A percentile compares a stretch with the other conserved stretches of the same genome.
phyloP scores from a whole-genome alignment of 1,284 basidiomycete genomes.

The Prillingera fragicola region DNA sequence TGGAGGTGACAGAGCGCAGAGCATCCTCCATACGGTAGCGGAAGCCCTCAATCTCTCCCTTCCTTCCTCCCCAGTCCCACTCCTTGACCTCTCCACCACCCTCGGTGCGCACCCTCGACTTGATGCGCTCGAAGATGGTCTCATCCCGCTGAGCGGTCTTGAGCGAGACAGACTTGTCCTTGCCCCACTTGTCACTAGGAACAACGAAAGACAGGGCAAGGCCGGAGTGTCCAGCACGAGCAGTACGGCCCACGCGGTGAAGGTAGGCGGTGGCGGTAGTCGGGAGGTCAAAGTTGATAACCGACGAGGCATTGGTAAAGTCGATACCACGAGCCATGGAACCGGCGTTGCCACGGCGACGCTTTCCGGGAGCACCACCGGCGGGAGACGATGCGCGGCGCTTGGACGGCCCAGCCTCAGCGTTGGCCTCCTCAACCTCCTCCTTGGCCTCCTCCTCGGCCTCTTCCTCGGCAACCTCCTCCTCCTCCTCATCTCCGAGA shows the following conservation, averaged over 20 bases:
- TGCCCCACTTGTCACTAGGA: slow-evolving; percentile 65
- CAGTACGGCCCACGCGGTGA: slow-evolving; percentile 92
- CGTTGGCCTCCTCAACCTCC: slow-evolving; percentile 43
- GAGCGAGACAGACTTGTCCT: slow-evolving; percentile 56
- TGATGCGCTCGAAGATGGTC: slow-evolving; percentile 68
- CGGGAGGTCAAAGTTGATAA: slow-evolving; percentile 97
- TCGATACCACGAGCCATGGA: slow-evolving; percentile 95
- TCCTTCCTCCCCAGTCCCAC: slow-evolving; percentile 87
- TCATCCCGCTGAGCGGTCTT: slow-evolving; percentile 71
- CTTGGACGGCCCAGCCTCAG: slow-evolving; percentile 39
- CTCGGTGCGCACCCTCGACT: slow-evolving; percentile 62
- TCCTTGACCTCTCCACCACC: slow-evolving; percentile 75
- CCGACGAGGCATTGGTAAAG: slow-evolving; percentile 94
- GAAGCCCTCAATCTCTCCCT: slow-evolving; percentile 84
- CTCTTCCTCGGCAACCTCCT: slow-evolving; percentile 46
- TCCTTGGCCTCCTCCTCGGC: slow-evolving; percentile 47
- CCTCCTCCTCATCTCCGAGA: slow-evolving; percentile 52
- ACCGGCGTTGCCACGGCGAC: slow-evolving; percentile 58
- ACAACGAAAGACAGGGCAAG: slow-evolving; percentile 89
- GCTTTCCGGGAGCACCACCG: slow-evolving; percentile 15
- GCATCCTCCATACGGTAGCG: slow-evolving; percentile 98
- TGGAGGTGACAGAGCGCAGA: slow-evolving; percentile 77
- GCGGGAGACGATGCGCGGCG: slow-evolving; percentile 36
- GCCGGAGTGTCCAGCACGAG: slow-evolving; percentile 88
- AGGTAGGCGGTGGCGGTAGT: slow-evolving; percentile 83